A percentile compares a stretch with the other conserved stretches of the same genome.
These are phyloP conservation scores for baker's yeast (Saccharomyces cerevisiae) DNA, from an alignment of 805 yeast genomes.

Conservation along the genomic window DNA sequence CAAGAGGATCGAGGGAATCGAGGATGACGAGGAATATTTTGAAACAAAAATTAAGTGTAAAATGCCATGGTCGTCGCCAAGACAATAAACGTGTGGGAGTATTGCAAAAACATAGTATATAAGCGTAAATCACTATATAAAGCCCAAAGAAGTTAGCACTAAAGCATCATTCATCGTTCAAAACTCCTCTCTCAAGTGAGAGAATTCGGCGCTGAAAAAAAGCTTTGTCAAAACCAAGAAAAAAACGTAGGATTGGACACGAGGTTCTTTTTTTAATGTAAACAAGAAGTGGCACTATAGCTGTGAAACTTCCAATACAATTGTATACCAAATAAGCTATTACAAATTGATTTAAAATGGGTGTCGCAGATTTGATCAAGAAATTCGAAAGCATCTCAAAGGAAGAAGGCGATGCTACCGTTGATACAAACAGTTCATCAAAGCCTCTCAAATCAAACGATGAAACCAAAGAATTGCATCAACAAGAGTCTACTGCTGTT, in stretches of 20 bases:
- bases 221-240: background rate
- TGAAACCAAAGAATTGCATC: background rate
- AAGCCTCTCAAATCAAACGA: background rate
- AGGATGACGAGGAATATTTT: conserved; percentile 15
- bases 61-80: conserved; percentile 27
- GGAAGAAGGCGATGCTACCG: conserved; percentile 5
- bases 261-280: background rate
- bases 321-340: background rate
- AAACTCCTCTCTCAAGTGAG: background rate
- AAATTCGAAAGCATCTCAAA: conserved; percentile 28
- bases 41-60: conserved; percentile 14
- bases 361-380: conserved; percentile 33
- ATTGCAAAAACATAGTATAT: background rate
- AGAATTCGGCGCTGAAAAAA: background rate
- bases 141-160: background rate
- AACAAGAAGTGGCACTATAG: background rate
- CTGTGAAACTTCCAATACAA: background rate
- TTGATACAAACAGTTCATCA: background rate
- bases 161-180: background rate
- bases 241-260: background rate
- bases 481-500: background rate
- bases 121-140: background rate
- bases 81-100: background rate
- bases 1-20: conserved; percentile 6
- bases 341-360: conserved; percentile 19